Conservation (phyloP, 805 yeast genomes). For the Starmerella asiatica region DNA sequence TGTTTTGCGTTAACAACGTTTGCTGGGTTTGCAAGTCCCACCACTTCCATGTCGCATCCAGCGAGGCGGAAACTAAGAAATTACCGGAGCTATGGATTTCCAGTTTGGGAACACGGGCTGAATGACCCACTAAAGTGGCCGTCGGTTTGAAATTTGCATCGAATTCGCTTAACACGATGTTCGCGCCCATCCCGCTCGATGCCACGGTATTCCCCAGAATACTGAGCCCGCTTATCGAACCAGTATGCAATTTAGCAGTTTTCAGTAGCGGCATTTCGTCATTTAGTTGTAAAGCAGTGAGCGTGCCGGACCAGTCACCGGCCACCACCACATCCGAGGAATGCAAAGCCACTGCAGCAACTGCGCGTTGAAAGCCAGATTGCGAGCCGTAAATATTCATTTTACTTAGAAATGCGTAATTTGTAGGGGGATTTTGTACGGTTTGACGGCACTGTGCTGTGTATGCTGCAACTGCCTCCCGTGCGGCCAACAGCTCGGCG, state of each 20-base stretch:
- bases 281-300: constrained; percentile 30
- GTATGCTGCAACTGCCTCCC: background rate
- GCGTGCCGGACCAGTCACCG: constrained; percentile 76
- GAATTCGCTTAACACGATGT: background rate
- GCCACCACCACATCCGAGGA: constrained; percentile 36
- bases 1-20: constrained; percentile 50
- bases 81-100: constrained; percentile 52
- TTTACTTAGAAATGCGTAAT: too few species aligned
- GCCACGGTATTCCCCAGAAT: background rate
- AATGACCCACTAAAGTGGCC: background rate
- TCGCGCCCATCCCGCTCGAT: constrained; percentile 4
- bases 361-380: constrained; percentile 52
- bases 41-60: constrained; percentile 74
- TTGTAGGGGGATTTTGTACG: background rate
- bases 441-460: background rate
- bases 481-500: background rate
- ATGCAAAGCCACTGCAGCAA: constrained; percentile 43
- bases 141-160: background rate
- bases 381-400: constrained; percentile 23
- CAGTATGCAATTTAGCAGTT: constrained; percentile 20
- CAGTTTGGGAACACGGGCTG: constrained; percentile 33
- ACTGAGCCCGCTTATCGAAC: constrained; percentile 29
- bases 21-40: constrained; percentile 53
- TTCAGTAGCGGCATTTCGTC: background rate
- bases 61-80: constrained; percentile 56